Base-by-base conservation (phyloP, 257 asterid species). In the Solanum sejunctum region DNA sequence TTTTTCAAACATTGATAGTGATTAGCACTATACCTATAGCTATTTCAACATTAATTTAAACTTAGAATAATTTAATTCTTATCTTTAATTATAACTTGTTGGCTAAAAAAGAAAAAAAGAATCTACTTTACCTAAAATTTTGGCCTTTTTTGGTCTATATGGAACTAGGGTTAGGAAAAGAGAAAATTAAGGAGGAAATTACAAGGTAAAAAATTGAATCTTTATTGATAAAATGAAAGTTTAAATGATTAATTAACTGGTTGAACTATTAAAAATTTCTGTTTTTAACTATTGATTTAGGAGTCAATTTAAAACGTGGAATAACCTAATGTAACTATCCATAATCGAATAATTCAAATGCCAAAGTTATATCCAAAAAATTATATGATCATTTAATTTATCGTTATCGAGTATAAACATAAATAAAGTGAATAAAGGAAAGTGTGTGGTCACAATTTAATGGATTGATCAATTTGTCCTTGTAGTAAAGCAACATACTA, bases 1-100 rank as follows among this genome's bases (percentile, higher is more conserved):
- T 86, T 88, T 87, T 88, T 83, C 72, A 52, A 61, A 84, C 41
- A 80, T 80, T 85, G 92, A 88, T 87, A 75, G 87, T 5, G 89
- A 90, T 87, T 47, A 86, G 77, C 90, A 89, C 88, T 58, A 21
- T 43, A 80, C 16, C 13, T 12, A 45, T 56, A 82, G n/a, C 21
- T 75, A 75, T 7, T 77, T 23, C 82, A 52, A 77, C n/a, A 51
- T 23, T 28, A 32, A 66, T 15, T 26, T n/a, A 51, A 77, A 51
- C 64, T 8, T 23, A 23, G 49, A 23, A 32, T 77, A 49, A 51
- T 51, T 23, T 23, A 77, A 49, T 32, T 77, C 61, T 70, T 51
- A 51, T 23, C 61, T 77, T 32, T 26, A 52, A 78, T 78, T 52
- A 52, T 52, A 51, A 52, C 82, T 8, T 52, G 45, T 78, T 78